Evolutionary conservation across 495 filamentous ascomycete genomes (phyloP).

Genomic region (Penicillium robsamsonii): DNA sequence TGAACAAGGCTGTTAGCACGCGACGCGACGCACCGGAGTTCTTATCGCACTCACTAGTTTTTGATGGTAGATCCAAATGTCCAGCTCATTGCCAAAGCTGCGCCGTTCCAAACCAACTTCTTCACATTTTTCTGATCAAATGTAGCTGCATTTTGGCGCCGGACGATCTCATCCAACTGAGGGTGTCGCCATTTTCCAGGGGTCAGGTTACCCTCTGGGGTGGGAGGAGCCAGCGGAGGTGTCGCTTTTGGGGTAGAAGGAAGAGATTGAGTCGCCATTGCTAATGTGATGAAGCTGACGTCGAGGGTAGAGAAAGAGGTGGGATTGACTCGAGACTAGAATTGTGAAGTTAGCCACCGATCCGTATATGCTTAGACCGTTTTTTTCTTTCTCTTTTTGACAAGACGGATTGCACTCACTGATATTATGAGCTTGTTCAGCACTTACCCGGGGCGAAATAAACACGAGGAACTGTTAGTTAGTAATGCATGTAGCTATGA

Average conservation of each 20-base stretch:
- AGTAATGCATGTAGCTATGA: constrained; percentile 11
- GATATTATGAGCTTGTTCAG: background rate
- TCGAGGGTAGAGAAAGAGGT: background rate
- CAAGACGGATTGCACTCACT: constrained; percentile 13
- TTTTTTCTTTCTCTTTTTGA: background rate
- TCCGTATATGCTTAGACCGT: background rate
- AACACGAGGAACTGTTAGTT: background rate
- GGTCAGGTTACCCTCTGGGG: constrained; percentile 48
- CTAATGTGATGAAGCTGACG: background rate
- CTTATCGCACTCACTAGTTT: constrained; percentile 32
- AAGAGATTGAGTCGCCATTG: constrained; percentile 43
- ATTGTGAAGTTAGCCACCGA: background rate
- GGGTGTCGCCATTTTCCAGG: constrained; percentile 90
- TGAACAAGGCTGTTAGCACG: constrained; percentile 8
- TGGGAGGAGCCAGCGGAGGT: constrained; percentile 47
- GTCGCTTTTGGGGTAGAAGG: constrained; percentile 62
- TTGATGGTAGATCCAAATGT: constrained; percentile 36
- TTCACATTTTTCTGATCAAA: constrained; percentile 71
- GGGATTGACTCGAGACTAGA: constrained; percentile 5
- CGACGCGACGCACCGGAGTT: background rate
- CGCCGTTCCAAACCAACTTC: constrained; percentile 62
- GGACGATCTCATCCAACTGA: constrained; percentile 70
- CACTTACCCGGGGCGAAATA: constrained; percentile 18
- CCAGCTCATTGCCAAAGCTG: constrained; percentile 51
- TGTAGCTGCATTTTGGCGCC: constrained; percentile 66